Evolutionary conservation across 2,329 filamentous ascomycete genomes (phyloP).

Genomic region (Calonectria fujianensis): DNA sequence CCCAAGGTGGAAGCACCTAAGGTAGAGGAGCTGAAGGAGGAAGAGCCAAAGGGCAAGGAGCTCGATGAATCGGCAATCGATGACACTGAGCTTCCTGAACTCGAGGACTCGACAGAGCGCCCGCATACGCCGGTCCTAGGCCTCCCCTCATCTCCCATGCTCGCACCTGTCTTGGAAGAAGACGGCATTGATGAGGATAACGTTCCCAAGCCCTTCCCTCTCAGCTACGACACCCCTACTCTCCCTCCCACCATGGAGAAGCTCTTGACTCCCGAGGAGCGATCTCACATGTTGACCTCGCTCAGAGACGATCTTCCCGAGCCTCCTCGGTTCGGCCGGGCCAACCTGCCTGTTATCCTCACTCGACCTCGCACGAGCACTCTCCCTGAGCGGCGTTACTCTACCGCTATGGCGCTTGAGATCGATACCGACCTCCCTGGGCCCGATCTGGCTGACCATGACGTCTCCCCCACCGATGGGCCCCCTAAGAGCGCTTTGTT

Average conservation of each 20-base stretch:
- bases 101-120: conserved; percentile 10
- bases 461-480: conserved; percentile 47
- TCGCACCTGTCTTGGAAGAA: conserved; percentile 52
- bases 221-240: conserved; percentile 34
- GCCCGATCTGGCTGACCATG: conserved; percentile 39
- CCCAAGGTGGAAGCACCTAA: conserved; percentile 35
- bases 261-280: conserved; percentile 41
- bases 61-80: conserved; percentile 4
- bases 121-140: conserved; percentile 30
- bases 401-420: conserved; percentile 53
- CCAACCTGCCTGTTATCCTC: conserved; percentile 44
- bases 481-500: conserved; percentile 49
- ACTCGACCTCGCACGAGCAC: conserved; percentile 47
- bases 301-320: conserved; percentile 42
- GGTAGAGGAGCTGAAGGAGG: conserved; percentile 21
- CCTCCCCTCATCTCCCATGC: conserved; percentile 37
- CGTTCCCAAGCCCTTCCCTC: conserved; percentile 14
- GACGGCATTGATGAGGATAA: conserved; percentile 41
- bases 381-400: conserved; percentile 52
- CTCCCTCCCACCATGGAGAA: conserved; percentile 46
- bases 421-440: conserved; percentile 44
- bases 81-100: conserved; percentile 14
- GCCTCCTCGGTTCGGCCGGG: conserved; percentile 39
- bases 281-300: conserved; percentile 34
- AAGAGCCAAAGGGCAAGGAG: conserved; percentile 20